These are phyloP conservation scores for Amanita pseudoporphyria DNA, from an alignment of 768 basidiomycete genomes.

Conservation along the genomic window DNA sequence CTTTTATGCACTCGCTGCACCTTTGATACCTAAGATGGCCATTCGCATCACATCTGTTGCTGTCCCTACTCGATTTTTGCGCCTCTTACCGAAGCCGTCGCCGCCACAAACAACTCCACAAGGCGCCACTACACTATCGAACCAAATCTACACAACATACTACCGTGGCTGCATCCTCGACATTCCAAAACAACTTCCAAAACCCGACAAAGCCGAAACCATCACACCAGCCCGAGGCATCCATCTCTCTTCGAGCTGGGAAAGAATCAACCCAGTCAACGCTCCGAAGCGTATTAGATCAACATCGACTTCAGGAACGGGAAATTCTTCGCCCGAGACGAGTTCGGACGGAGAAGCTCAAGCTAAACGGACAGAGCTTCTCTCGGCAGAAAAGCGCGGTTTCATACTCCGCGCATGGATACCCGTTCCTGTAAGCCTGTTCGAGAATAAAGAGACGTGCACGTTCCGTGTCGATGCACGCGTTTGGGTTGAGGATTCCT, in stretches of 20 bases:
- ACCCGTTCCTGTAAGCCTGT: not conserved
- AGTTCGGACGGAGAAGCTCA: too few species aligned
- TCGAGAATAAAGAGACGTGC: conserved; percentile 1
- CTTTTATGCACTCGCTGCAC: not conserved
- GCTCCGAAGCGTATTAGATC: not conserved
- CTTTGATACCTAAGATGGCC: not conserved
- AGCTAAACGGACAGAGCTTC: not conserved
- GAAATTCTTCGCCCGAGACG: not conserved
- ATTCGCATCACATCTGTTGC: not conserved
- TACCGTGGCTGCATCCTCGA: not conserved
- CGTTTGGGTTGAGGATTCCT: not conserved
- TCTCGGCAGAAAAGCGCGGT: not conserved
- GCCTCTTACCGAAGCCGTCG: not conserved
- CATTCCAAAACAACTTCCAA: not conserved
- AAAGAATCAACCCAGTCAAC: not conserved
- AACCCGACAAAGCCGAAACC: not conserved
- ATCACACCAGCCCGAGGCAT: not conserved
- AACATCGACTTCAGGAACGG: not conserved
- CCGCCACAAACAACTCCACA: not conserved
- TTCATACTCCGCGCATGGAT: conserved; percentile 2
- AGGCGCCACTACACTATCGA: not conserved
- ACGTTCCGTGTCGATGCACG: conserved; percentile 4
- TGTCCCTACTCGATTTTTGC: not conserved
- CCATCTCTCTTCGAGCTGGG: not conserved
- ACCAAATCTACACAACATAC: not conserved